Percentiles rank a stretch among this genome's conserved stretches.
phyloP scores from a whole-genome alignment of 2,329 filamentous ascomycete genomes.

The Sphaerulina vaccinii region DNA sequence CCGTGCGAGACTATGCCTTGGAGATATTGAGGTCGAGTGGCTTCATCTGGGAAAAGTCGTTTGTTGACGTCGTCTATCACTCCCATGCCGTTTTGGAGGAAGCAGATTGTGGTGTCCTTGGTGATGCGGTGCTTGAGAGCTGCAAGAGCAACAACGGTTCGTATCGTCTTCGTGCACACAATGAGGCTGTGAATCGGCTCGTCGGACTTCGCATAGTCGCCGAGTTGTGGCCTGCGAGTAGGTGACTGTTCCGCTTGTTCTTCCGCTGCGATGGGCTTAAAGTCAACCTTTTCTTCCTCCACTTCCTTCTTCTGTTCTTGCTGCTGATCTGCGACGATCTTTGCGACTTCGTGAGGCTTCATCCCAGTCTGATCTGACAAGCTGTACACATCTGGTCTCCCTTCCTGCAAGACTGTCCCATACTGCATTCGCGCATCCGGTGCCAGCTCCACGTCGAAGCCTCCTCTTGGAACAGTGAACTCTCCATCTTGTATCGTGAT shows the following conservation, averaged over 20 bases:
- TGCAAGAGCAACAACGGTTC: conserved; percentile 65
- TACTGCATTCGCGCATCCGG: conserved; percentile 40
- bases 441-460: conserved; percentile 49
- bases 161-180: conserved; percentile 71
- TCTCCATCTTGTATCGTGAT: conserved; percentile 48
- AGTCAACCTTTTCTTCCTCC: conserved; percentile 2
- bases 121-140: conserved; percentile 67
- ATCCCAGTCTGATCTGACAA: conserved; percentile 24
- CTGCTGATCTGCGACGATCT: conserved; percentile 25
- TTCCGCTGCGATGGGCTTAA: conserved; percentile 6
- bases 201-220: conserved; percentile 15
- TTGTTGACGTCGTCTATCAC: conserved; percentile 74
- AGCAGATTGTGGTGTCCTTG: conserved; percentile 67
- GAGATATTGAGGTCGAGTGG: conserved; percentile 70
- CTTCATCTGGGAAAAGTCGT: conserved; percentile 65
- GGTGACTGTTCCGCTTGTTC: neutral
- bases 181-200: conserved; percentile 68
- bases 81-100: conserved; percentile 81
- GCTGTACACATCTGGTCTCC: conserved; percentile 25
- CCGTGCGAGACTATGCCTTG: conserved; percentile 66
- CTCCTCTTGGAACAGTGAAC: conserved; percentile 39
- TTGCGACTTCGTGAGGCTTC: conserved; percentile 33
- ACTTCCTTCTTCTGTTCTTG: conserved; percentile 13
- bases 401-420: conserved; percentile 33
- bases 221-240: neutral